A percentile compares a stretch with the other conserved stretches of the same genome.
These are phyloP conservation scores for Wickerhamomyces pijperi DNA, from an alignment of 805 yeast genomes.

Conservation along the genomic window DNA sequence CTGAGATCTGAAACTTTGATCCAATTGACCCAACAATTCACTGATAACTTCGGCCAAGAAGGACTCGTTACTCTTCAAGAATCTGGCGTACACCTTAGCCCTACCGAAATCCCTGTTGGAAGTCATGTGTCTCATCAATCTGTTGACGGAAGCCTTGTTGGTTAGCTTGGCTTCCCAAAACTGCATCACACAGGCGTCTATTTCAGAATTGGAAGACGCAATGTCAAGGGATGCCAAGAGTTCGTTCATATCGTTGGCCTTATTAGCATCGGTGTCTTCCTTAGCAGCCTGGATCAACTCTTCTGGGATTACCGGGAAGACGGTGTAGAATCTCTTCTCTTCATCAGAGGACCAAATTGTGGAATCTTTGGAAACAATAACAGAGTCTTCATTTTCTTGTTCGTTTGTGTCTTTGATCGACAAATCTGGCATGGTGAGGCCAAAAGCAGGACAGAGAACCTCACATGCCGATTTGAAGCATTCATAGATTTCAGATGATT, in stretches of 20 bases:
- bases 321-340: slow-evolving; percentile 53
- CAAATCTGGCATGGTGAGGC: slow-evolving; percentile 25
- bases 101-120: slow-evolving; percentile 35
- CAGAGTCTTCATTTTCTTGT: slow-evolving; percentile 18
- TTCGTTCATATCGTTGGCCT: slow-evolving; percentile 26
- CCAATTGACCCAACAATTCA: slow-evolving; percentile 43
- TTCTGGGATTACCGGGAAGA: slow-evolving; percentile 31
- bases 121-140: slow-evolving; percentile 45
- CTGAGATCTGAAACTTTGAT: slow-evolving; percentile 49
- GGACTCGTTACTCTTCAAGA: slow-evolving; percentile 48
- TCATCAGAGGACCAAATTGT: slow-evolving; percentile 56
- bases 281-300: slow-evolving; percentile 21
- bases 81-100: slow-evolving; percentile 47
- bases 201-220: slow-evolving; percentile 32
- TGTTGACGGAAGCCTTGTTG: slow-evolving; percentile 62
- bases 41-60: slow-evolving; percentile 38
- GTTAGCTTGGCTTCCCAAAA: slow-evolving; percentile 43
- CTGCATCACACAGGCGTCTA: slow-evolving; percentile 35
- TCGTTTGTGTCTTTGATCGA: neutral
- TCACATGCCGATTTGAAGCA: slow-evolving; percentile 32
- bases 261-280: slow-evolving; percentile 18
- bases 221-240: slow-evolving; percentile 33
- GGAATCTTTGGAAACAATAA: slow-evolving; percentile 19
- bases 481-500: slow-evolving; percentile 26
- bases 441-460: slow-evolving; percentile 30